Percentiles rank a stretch among this genome's conserved stretches.
Evolutionary conservation across 2,329 filamentous ascomycete species (phyloP).

Genomic region (Pseudodiploospora longispora): DNA sequence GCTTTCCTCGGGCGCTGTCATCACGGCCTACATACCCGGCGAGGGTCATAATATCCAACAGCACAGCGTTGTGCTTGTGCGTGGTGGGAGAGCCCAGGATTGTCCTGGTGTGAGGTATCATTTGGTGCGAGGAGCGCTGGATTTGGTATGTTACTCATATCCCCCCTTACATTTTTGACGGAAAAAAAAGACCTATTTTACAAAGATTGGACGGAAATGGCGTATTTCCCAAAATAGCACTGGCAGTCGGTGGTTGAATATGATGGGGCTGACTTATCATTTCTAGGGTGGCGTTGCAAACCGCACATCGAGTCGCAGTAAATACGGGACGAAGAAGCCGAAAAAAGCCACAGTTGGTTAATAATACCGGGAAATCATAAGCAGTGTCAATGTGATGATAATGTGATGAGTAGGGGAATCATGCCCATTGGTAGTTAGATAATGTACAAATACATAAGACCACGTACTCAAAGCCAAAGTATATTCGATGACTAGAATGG

Average conservation of each 20-base stretch:
- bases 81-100: constrained; percentile 89
- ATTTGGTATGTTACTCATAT: constrained; percentile 61
- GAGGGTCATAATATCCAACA: constrained; percentile 99
- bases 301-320: constrained; percentile 77
- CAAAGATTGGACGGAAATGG: no score
- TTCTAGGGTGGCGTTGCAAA: constrained; percentile 79
- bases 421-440: background rate
- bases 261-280: constrained; percentile 10
- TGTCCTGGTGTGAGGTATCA: constrained; percentile 98
- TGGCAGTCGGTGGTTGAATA: background rate
- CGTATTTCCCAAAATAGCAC: no score
- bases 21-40: constrained; percentile 92
- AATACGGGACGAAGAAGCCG: constrained; percentile 98
- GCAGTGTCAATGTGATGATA: background rate
- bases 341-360: constrained; percentile 63
- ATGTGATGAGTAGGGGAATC: background rate
- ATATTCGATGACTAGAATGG: background rate
- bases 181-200: background rate
- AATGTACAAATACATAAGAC: constrained; percentile 6
- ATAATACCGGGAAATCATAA: background rate
- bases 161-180: background rate
- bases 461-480: background rate
- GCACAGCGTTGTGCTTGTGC: constrained; percentile 94
- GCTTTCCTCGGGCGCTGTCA: constrained; percentile 74
- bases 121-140: constrained; percentile 80